These are phyloP conservation scores for Fraxinus quadrangulata DNA, from an alignment of 257 asterid species.

Conservation along the genomic window DNA sequence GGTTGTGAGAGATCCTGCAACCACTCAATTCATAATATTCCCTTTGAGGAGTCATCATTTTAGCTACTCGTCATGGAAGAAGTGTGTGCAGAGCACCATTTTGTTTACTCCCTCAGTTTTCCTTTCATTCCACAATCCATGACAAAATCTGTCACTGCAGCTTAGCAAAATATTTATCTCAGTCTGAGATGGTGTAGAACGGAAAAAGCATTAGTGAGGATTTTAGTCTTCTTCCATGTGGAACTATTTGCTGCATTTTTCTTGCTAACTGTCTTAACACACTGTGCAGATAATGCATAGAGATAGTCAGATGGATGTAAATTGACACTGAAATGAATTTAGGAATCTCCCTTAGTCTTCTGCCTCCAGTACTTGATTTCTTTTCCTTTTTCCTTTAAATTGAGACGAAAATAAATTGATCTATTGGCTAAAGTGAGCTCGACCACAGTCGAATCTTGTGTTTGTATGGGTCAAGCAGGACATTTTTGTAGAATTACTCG, in stretches of 20 bases:
- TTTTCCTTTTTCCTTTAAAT: background rate
- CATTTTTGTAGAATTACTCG: too few relatives aligned
- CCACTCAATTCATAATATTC: background rate
- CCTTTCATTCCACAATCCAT: background rate
- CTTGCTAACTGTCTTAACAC: background rate
- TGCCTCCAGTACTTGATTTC: background rate
- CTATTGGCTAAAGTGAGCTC: too few relatives aligned
- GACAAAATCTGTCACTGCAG: background rate
- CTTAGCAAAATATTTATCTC: background rate
- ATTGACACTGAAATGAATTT: background rate
- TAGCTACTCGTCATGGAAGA: background rate
- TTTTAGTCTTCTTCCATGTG: background rate
- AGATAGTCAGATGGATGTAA: background rate
- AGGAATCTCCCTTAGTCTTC: background rate
- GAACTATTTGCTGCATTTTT: background rate
- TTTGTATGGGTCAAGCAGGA: too few relatives aligned
- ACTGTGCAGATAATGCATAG: background rate
- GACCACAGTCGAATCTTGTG: too few relatives aligned
- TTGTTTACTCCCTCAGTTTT: background rate
- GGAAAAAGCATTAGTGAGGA: background rate
- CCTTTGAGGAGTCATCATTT: background rate
- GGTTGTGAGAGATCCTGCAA: background rate
- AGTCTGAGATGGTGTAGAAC: background rate
- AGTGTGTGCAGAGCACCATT: background rate
- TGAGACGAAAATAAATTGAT: too few relatives aligned